Conservation (phyloP, 2,329 filamentous ascomycete genomes). For the Paracoccidioides brasiliensis region DNA sequence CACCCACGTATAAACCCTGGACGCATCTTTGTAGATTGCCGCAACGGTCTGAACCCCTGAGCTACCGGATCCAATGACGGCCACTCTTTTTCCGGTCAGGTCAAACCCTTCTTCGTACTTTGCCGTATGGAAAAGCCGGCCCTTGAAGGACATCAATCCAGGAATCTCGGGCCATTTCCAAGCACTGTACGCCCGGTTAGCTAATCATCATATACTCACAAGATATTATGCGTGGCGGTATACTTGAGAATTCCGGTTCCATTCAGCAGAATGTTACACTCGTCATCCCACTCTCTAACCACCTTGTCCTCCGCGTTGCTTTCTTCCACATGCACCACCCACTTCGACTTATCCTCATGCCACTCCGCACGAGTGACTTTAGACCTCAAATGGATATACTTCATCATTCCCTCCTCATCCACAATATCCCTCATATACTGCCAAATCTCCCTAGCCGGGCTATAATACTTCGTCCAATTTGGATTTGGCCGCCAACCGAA, state of each 20-base stretch:
- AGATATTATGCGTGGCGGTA: constrained; percentile 15
- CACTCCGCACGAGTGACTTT: constrained; percentile 46
- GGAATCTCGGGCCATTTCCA: constrained; percentile 37
- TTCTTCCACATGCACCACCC: constrained; percentile 19
- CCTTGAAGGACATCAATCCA: constrained; percentile 36
- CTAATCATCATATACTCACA: constrained; percentile 3
- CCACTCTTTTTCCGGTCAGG: constrained; percentile 18
- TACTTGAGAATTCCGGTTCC: constrained; percentile 29
- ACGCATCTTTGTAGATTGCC: constrained; percentile 6
- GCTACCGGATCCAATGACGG: constrained; percentile 22
- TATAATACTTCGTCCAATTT: constrained; percentile 56
- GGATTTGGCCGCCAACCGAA: constrained; percentile 54
- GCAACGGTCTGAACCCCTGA: constrained; percentile 29
- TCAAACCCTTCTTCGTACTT: constrained; percentile 28
- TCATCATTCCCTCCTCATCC: constrained; percentile 51
- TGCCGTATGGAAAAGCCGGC: constrained; percentile 34
- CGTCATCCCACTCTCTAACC: constrained; percentile 16
- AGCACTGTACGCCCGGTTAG: constrained; percentile 7
- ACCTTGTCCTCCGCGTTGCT: constrained; percentile 9
- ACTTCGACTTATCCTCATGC: constrained; percentile 30
- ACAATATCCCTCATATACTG: constrained; percentile 54
- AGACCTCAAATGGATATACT: constrained; percentile 42
- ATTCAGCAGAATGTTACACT: constrained; percentile 23
- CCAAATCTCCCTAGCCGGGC: constrained; percentile 52
- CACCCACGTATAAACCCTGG: constrained; percentile 19